Evolutionary conservation across 495 filamentous ascomycete genomes (phyloP), one percentile per base, ranked within the genome.

Genomic region (Cercophora samala): DNA sequence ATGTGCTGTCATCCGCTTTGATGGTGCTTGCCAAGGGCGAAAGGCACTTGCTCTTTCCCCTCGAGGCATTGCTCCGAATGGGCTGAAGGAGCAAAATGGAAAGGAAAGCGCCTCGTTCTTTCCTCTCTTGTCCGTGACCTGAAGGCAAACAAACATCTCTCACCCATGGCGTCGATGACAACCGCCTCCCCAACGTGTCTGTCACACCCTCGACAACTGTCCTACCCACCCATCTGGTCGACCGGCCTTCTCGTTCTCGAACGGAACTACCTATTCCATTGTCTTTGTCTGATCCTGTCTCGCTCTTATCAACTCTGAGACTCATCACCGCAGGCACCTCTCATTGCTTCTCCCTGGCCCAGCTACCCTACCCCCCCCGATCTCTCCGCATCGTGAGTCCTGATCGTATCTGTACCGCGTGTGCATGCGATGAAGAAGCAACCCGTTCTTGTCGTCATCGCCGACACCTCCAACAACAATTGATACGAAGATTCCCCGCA

Each of bases 271-370:
- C 22, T 21, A 19, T 23, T 56, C 53, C 53, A 56, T 56, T 56
- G 53, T 56, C 53, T 56, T 56, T 56, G 53, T 56, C 53, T 56
- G 53, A 56, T 19, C 53, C 22, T 23, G 53, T 56, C 22, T 56
- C 53, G 53, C 53, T 22, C n/a, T 56, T 18, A 56, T 56, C 53
- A 56, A 23, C 1, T 56, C 53, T 23, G 22, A 56, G 53, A 56
- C 53, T 56, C 22, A 3, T 46, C 53, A 56, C 53, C 53, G 53
- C 53, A 56, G 53, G 1, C 22, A 4, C 53, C 53, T 56, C 53
- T 6, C 53, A 15, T 19, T 56, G n/a, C 53, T 56, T 23, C 13
- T 23, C n/a, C 22, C 53, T 56, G 53, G n/a, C 53, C 22, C 53
- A 19, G n/a, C 22, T 56, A 46, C 37, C 37, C 37, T 46, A 29